Evolutionary conservation across 139 green algal species (phyloP).

Genomic region (Haematococcus sp.): DNA sequence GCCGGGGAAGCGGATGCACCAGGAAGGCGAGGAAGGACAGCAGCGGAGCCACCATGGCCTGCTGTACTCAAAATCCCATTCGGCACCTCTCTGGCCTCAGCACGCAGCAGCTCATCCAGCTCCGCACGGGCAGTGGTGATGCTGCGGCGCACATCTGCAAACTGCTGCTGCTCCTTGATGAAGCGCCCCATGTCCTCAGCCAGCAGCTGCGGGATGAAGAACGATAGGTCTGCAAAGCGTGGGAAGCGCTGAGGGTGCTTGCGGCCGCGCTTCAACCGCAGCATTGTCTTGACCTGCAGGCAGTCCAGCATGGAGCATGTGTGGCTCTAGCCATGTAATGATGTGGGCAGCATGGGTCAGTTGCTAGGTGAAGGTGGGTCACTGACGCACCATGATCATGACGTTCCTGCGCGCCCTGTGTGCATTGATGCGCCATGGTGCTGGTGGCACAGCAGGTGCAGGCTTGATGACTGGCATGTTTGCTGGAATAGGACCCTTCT

Average conservation of each 20-base stretch:
- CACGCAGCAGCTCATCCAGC: conserved; percentile 6
- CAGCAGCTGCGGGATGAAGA: conserved; percentile 17
- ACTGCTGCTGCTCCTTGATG: conserved; percentile 6
- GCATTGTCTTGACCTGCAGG: conserved; percentile 15
- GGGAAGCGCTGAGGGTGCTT: conserved; percentile 7
- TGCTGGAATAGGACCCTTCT: no score
- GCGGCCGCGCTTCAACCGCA: conserved; percentile 4
- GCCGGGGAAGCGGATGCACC: neutral
- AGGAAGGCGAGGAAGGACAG: neutral
- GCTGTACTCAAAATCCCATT: neutral
- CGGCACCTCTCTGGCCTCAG: neutral
- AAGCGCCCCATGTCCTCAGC: conserved; percentile 7
- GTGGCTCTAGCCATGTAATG: neutral
- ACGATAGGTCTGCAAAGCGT: conserved; percentile 4
- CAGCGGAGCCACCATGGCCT: neutral
- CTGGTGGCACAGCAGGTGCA: no score
- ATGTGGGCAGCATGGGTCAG: neutral
- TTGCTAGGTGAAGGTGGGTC: neutral
- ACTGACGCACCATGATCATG: neutral
- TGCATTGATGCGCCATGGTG: no score
- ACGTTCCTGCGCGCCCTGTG: no score
- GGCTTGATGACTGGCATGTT: no score
- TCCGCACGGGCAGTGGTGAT: neutral
- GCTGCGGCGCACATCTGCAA: neutral
- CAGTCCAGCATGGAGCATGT: neutral